These are phyloP conservation scores for Trypethelium eluteriae DNA, from an alignment of 495 filamentous ascomycete species.

Conservation along the genomic window DNA sequence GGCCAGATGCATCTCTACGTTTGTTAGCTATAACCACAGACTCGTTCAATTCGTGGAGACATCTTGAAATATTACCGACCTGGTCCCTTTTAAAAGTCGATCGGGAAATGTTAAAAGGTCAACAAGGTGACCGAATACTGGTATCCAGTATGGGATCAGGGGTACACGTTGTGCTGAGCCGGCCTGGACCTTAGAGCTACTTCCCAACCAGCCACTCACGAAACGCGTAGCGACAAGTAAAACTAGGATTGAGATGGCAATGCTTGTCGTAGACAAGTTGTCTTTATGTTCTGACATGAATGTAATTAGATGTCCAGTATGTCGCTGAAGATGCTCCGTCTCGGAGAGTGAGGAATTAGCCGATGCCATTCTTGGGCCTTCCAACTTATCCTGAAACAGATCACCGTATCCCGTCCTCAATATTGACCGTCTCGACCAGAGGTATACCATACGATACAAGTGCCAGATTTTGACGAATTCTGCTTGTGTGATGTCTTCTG, in stretches of 20 bases:
- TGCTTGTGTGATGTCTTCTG: no score
- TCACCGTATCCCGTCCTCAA: no score
- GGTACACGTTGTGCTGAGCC: conserved; percentile 32
- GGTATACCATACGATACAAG: no score
- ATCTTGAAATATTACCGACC: conserved; percentile 31
- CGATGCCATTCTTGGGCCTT: not conserved
- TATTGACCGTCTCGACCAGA: no score
- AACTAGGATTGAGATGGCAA: conserved; percentile 13
- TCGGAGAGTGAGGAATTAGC: not conserved
- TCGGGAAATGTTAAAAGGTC: conserved; percentile 43
- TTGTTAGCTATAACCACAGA: not conserved
- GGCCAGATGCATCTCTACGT: conserved; percentile 35
- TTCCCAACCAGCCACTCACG: conserved; percentile 17
- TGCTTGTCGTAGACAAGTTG: not conserved
- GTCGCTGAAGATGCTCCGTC: not conserved
- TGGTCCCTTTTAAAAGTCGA: conserved; percentile 36
- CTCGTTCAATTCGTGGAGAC: conserved; percentile 4
- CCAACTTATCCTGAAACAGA: not conserved
- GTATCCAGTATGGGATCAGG: conserved; percentile 52
- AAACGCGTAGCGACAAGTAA: conserved; percentile 24
- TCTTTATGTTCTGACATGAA: not conserved
- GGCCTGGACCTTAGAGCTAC: conserved; percentile 5
- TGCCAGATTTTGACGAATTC: no score
- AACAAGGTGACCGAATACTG: conserved; percentile 48
- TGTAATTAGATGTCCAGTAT: not conserved